Evolutionary conservation across 192 early-diverging fungal species (phyloP), one percentile per base, ranked within the genome.

Genomic region (Gaertneriomyces sp.): DNA sequence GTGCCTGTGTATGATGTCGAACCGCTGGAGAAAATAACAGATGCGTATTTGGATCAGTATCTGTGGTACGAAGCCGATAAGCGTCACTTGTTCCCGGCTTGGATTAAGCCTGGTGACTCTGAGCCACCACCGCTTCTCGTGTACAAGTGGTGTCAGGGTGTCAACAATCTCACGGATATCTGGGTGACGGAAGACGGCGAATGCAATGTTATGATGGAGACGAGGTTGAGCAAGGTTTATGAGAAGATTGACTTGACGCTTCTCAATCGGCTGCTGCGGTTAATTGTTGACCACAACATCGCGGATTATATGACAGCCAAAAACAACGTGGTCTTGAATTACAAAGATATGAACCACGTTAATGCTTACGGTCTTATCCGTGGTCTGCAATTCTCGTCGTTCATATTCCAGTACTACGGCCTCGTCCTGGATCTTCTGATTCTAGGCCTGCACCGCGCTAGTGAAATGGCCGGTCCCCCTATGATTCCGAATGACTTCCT

Each of bases 231-330:
- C 74, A 91, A 91, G 56, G 87, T 98, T 14, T 93, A 93, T 65
- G 95, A 97, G 73, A 98, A 98, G 82, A 91, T 99, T 44, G 95
- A 99, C 84, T 82, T 99, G 64, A 98, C 94, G 40, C 79, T 99
- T 52, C 85, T 99, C 42, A 93, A 94, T 60, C 87, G 93, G 50
- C 80, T 99, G 40, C 76, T 99, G 69, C 88, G 97, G 46, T 81
- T 99, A 45, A 92, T 99, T 77, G 78, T 99, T 45, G 97, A 99
- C 78, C 97, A 98, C 83, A 96, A 98, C 73, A 85, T 99, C 84
- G 97, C 97, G n/a, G 97, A 99, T 68, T 99, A 99, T 73, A 95
- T 98, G 87, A 96, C 97, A 0, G 93, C 95, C 66, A 99, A 99
- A 81, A 99, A 99, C 82, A 99, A 99, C 81, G 89, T 99, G 42